Percentiles rank a stretch among this genome's conserved stretches.
phyloP scores from a whole-genome alignment of 257 asterid species.

The Ehretia macrophylla region DNA sequence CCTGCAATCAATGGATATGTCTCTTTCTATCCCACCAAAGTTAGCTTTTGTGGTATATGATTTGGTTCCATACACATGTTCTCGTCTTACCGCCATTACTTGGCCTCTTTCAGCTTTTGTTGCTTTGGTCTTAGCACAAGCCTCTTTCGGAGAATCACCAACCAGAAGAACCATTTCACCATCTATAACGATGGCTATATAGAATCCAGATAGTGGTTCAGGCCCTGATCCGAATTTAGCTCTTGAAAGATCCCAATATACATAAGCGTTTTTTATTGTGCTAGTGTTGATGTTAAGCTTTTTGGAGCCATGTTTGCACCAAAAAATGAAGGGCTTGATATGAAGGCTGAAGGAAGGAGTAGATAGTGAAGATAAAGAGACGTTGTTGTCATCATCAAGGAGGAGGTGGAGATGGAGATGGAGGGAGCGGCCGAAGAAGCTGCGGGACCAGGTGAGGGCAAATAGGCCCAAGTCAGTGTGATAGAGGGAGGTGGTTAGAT shows the following conservation, averaged over 20 bases:
- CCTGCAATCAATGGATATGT: slow-evolving; percentile 39
- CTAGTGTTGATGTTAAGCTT: slow-evolving; percentile 15
- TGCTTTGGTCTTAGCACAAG: slow-evolving; percentile 17
- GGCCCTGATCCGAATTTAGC: slow-evolving; percentile 56
- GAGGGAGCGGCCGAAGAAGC: slow-evolving; percentile 42
- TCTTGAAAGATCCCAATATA: slow-evolving; percentile 49
- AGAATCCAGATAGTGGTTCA: slow-evolving; percentile 49
- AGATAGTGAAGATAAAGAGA: slow-evolving; percentile 9
- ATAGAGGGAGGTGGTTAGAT: slow-evolving; percentile 49
- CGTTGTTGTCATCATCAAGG: neutral
- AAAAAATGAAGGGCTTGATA: slow-evolving; percentile 39
- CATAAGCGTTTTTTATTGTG: slow-evolving; percentile 7
- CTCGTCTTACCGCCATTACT: slow-evolving; percentile 39
- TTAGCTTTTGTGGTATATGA: slow-evolving; percentile 37
- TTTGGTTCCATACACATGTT: slow-evolving; percentile 44
- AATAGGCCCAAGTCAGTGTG: slow-evolving; percentile 39
- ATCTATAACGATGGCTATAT: slow-evolving; percentile 32
- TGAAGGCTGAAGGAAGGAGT: slow-evolving; percentile 34
- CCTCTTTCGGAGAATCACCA: slow-evolving; percentile 36
- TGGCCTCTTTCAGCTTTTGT: slow-evolving; percentile 1
- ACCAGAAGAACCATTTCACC: slow-evolving; percentile 35
- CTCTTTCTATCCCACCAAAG: slow-evolving; percentile 32
- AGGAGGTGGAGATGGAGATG: slow-evolving; percentile 46
- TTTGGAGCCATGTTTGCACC: slow-evolving; percentile 43
- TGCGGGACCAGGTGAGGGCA: slow-evolving; percentile 56